Conservation (phyloP, 2,329 filamentous ascomycete species). For the Beauveria sp. region DNA sequence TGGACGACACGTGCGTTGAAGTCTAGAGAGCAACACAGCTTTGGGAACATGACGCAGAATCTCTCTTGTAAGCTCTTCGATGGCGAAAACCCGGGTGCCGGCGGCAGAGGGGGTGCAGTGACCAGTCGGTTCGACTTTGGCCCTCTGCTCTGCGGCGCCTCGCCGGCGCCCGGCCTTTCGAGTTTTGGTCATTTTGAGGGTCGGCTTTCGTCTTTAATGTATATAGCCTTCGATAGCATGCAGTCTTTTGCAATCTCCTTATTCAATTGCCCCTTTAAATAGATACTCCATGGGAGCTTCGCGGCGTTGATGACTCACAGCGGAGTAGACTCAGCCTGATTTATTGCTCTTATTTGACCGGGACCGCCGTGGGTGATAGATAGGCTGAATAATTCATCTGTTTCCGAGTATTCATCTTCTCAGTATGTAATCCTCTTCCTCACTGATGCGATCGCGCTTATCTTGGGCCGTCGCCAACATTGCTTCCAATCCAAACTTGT, state of each 20-base stretch:
- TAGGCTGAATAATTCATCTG: not conserved
- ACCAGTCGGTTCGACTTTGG: not conserved
- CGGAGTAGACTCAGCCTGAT: not conserved
- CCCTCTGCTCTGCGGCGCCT: not conserved
- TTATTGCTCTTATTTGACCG: not conserved
- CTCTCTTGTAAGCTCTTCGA: not conserved
- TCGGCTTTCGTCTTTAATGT: not conserved
- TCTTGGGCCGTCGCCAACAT: not conserved
- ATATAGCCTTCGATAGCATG: not conserved
- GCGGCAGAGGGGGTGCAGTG: not conserved
- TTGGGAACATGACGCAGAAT: not conserved
- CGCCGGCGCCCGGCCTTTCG: not conserved
- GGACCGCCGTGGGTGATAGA: not conserved
- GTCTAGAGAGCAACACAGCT: not conserved
- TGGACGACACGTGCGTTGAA: not conserved
- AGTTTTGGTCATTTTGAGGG: not conserved
- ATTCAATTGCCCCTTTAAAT: not conserved
- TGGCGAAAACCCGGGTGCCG: not conserved
- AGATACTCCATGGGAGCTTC: not conserved
- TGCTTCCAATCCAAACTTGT: too few species aligned
- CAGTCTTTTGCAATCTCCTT: not conserved
- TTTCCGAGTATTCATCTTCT: not conserved
- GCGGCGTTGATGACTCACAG: not conserved
- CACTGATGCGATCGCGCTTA: not conserved
- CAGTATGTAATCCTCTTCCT: not conserved